Base-by-base conservation (phyloP, 1,139 yeast genomes). In the Hyphopichia fennica region DNA sequence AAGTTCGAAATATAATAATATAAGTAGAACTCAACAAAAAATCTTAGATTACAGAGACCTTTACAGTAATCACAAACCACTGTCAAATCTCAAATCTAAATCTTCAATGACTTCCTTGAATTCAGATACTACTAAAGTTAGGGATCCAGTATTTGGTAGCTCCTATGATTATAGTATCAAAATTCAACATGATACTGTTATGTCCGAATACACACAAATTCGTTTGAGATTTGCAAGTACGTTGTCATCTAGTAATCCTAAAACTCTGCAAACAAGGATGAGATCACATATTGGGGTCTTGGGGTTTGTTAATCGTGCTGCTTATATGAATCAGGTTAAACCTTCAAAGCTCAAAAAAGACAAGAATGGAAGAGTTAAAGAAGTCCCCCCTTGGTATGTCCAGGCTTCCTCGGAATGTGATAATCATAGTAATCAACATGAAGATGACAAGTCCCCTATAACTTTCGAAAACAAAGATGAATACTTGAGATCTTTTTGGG, bases 161-260 rank as follows among this genome's bases (percentile, higher is more conserved):
- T 45, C 55, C 9, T 44, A 37, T 22, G 53, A 55, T 34, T 56
- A 63, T 43, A 52, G 57, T 27, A 56, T 62, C 39, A 67, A 60
- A 40, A 68, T 69, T 30, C 75, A 69, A 44, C 63, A 70, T 45
- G 77, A 72, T 45, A 63, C 69, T 2, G 55, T 72, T 3, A 48
- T 56, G 37, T 60, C 69, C 3, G 73, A 72, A 41, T 72, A 69
- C 52, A 69, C 64, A 10, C 60, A 64, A 13, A 62, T 72, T n/a
- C 49, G 77, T 31, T 54, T 70, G 17, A 48, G 77, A 34, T 72
- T 69, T 41, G 55, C 69, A 3, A 57, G 60, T 14, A 45, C 48
- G 10, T 42, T 51, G 30, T 32, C 42, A 10, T 34, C 48, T 3
- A 39, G 39, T 17, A 44, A 45, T 18, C 16, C 17, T 4, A 33